Percentiles rank a stretch among this genome's conserved stretches.
Evolutionary conservation across 1,284 basidiomycete species (phyloP).

Genomic region (Trichosporon sp.): DNA sequence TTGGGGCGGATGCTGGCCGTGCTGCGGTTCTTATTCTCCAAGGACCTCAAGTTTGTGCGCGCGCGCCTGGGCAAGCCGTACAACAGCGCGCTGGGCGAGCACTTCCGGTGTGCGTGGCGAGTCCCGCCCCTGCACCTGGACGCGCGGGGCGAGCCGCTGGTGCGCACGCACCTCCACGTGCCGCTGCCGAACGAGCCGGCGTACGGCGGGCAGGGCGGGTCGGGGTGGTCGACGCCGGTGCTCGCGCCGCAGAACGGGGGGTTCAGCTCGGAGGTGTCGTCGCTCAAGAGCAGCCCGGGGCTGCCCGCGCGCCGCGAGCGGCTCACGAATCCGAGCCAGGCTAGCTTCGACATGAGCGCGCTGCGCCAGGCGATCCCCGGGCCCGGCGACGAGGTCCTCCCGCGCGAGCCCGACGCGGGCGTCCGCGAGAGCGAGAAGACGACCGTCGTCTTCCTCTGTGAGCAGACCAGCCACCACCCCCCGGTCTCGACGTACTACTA

Average conservation of each 20-base stretch:
- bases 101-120: slow-evolving; percentile 75
- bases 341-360: slow-evolving; percentile 18
- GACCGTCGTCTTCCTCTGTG: slow-evolving; percentile 68
- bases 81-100: slow-evolving; percentile 87
- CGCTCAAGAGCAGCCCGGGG: not conserved
- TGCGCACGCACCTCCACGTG: slow-evolving; percentile 49
- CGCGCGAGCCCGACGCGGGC: slow-evolving; percentile 47
- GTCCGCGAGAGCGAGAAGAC: slow-evolving; percentile 52
- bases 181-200: slow-evolving; percentile 42
- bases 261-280: slow-evolving; percentile 3
- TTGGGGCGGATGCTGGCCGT: slow-evolving; percentile 90
- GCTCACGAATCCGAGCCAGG: not conserved
- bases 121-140: slow-evolving; percentile 46
- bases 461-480: slow-evolving; percentile 93
- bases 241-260: slow-evolving; percentile 42
- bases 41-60: slow-evolving; percentile 90
- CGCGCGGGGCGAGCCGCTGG: slow-evolving; percentile 46
- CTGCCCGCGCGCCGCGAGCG: slow-evolving; percentile 1
- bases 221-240: slow-evolving; percentile 45
- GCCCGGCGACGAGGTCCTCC: slow-evolving; percentile 45
- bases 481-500: slow-evolving; percentile 86
- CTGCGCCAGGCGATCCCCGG: slow-evolving; percentile 34
- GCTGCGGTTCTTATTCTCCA: slow-evolving; percentile 82
- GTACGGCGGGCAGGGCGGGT: slow-evolving; percentile 43
- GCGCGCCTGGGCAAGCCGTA: slow-evolving; percentile 93